phyloP scores from a whole-genome alignment of 2,329 filamentous ascomycete species.

The Ascocoryne sarcoides region DNA sequence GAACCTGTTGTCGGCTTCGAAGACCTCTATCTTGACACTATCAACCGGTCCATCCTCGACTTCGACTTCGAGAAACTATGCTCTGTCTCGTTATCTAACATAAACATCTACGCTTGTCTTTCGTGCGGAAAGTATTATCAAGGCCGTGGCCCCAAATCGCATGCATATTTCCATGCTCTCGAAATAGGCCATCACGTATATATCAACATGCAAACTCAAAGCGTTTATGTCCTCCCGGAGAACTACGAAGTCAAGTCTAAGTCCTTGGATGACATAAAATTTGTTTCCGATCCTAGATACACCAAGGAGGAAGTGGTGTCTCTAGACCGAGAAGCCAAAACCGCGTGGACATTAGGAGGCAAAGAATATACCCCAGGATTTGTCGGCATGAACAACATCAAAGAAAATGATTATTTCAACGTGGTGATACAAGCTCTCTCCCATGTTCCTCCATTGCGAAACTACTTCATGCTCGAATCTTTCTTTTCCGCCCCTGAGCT shows the following conservation, averaged over 20 bases:
- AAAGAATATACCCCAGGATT: conserved; percentile 88
- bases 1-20: conserved; percentile 82
- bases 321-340: conserved; percentile 59
- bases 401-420: conserved; percentile 98
- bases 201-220: conserved; percentile 93
- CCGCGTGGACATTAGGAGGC: conserved; percentile 68
- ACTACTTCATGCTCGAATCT: conserved; percentile 84
- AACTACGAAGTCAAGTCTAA: conserved; percentile 95
- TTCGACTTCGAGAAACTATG: conserved; percentile 99
- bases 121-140: conserved; percentile 98
- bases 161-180: conserved; percentile 95
- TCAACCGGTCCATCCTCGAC: conserved; percentile 84
- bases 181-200: conserved; percentile 95
- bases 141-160: conserved; percentile 84
- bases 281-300: conserved; percentile 87
- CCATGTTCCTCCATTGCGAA: conserved; percentile 81
- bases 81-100: conserved; percentile 90
- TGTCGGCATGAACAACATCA: conserved; percentile 99
- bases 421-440: conserved; percentile 86
- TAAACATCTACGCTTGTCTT: conserved; percentile 96
- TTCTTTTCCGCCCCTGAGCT: conserved; percentile 69
- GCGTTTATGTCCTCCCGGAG: conserved; percentile 86
- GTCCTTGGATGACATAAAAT: conserved; percentile 95
- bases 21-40: conserved; percentile 95
- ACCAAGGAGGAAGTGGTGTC: conserved; percentile 69